These are phyloP conservation scores for Penicillium expansum DNA, from an alignment of 2,329 filamentous ascomycete genomes.

Conservation along the genomic window DNA sequence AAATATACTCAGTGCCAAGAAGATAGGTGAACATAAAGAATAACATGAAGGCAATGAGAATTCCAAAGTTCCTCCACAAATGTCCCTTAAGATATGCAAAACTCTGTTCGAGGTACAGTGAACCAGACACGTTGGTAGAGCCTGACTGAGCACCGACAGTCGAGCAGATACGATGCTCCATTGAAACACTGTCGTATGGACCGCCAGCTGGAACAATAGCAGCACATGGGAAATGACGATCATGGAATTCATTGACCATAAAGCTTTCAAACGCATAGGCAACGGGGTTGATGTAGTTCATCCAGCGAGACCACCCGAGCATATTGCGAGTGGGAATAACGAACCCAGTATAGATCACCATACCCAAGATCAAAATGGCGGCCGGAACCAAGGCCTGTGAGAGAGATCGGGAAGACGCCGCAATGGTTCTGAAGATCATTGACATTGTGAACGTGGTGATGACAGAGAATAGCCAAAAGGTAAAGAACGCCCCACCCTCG, in stretches of 20 bases:
- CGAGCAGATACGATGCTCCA: background rate
- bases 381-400: constrained; percentile 58
- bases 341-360: constrained; percentile 52
- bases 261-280: constrained; percentile 53
- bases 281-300: constrained; percentile 76
- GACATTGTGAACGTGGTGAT: constrained; percentile 73
- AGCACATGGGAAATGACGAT: background rate
- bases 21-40: constrained; percentile 4
- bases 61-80: constrained; percentile 56
- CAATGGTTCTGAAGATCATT: constrained; percentile 81
- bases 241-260: background rate
- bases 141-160: background rate
- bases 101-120: background rate
- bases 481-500: constrained; percentile 75
- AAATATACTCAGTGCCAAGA: constrained; percentile 18
- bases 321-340: constrained; percentile 56
- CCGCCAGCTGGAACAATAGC: background rate
- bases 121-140: background rate
- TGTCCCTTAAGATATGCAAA: constrained; percentile 24
- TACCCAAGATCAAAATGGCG: constrained; percentile 47
- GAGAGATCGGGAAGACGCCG: constrained; percentile 67
- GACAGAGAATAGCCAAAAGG: constrained; percentile 77
- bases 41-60: constrained; percentile 66
- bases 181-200: background rate
- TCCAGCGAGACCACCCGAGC: constrained; percentile 78